Evolutionary conservation across 2,329 filamentous ascomycete genomes (phyloP).

Genomic region (Ascochyta clinopodiicola): DNA sequence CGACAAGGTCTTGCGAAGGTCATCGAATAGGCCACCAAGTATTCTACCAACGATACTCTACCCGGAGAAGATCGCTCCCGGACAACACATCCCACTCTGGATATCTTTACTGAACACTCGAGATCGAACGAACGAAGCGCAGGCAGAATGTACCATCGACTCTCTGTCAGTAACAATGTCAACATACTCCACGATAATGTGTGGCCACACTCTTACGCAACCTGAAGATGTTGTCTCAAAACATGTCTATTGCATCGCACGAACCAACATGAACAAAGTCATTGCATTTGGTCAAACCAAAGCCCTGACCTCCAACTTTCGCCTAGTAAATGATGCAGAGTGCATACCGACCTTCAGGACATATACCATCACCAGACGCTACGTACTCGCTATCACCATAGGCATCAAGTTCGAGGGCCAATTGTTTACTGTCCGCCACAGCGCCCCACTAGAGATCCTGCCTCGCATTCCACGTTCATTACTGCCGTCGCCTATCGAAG

Average conservation of each 20-base stretch:
- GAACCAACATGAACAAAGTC: constrained; percentile 30
- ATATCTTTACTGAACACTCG: constrained; percentile 34
- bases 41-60: constrained; percentile 42
- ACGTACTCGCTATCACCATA: constrained; percentile 35
- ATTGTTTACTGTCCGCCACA: constrained; percentile 35
- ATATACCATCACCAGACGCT: constrained; percentile 41
- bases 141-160: constrained; percentile 35
- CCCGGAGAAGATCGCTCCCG: constrained; percentile 38
- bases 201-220: constrained; percentile 31
- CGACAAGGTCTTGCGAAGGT: constrained; percentile 32
- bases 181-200: constrained; percentile 42
- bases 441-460: constrained; percentile 38
- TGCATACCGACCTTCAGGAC: constrained; percentile 46
- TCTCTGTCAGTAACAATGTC: constrained; percentile 38
- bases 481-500: constrained; percentile 16
- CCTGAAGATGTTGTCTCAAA: constrained; percentile 40
- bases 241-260: constrained; percentile 41
- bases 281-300: constrained; percentile 29
- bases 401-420: constrained; percentile 38
- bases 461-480: constrained; percentile 29
- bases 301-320: constrained; percentile 39
- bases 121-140: constrained; percentile 25
- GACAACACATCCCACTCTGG: constrained; percentile 41
- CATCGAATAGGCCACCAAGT: constrained; percentile 23
- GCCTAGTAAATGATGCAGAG: constrained; percentile 41